Evolutionary conservation across 371 early-diverging fungal species (phyloP).

Genomic region (Lichtheimia ornata): DNA sequence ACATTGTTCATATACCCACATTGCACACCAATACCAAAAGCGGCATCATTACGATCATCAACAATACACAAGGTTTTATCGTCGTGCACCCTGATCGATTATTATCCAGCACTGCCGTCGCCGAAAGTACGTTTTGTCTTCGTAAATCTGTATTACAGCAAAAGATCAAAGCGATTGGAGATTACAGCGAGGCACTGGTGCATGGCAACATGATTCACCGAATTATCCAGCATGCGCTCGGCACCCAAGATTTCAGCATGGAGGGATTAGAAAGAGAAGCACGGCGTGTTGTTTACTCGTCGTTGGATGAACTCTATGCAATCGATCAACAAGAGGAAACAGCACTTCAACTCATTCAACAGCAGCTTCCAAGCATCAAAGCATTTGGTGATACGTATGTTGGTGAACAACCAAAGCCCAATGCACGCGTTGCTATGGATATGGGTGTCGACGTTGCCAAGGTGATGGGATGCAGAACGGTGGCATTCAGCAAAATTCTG

Average conservation of each 20-base stretch:
- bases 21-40: slow-evolving; percentile 3
- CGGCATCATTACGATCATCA: slow-evolving; percentile 38
- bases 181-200: slow-evolving; percentile 61
- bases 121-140: slow-evolving; percentile 75
- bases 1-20: slow-evolving; percentile 55
- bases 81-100: slow-evolving; percentile 83
- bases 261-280: slow-evolving; percentile 47
- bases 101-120: slow-evolving; percentile 73
- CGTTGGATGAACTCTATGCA: slow-evolving; percentile 65
- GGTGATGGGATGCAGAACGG: slow-evolving; percentile 20
- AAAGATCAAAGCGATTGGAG: slow-evolving; percentile 52
- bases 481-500: slow-evolving; percentile 69
- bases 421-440: slow-evolving; percentile 21
- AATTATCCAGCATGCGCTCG: slow-evolving; percentile 69
- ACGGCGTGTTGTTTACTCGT: slow-evolving; percentile 38
- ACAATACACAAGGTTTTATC: slow-evolving; percentile 51
- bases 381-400: slow-evolving; percentile 15
- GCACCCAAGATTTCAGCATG: slow-evolving; percentile 55
- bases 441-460: slow-evolving; percentile 18
- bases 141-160: slow-evolving; percentile 77
- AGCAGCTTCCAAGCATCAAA: slow-evolving; percentile 37
- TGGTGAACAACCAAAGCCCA: slow-evolving; percentile 16
- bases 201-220: slow-evolving; percentile 84
- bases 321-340: slow-evolving; percentile 61
- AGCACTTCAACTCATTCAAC: slow-evolving; percentile 42